These are phyloP conservation scores for Lignosus rhinocerotis DNA, from an alignment of 1,284 basidiomycete genomes.

Conservation along the genomic window DNA sequence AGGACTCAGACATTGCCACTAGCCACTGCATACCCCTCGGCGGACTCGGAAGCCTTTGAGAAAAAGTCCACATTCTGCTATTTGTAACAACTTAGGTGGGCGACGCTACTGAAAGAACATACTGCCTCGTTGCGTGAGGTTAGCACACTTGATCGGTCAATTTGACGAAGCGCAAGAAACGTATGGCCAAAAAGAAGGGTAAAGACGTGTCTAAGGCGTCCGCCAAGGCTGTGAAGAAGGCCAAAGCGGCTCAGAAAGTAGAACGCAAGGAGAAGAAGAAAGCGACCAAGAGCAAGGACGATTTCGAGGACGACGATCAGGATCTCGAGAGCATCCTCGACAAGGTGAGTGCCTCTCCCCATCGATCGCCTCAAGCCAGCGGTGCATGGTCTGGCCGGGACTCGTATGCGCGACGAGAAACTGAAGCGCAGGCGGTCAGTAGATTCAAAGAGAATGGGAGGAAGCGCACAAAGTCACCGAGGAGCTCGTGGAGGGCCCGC, in stretches of 20 bases:
- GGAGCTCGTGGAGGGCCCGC: slow-evolving; percentile 77
- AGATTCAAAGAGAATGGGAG: slow-evolving; percentile 79
- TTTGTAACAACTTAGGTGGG: too few relatives aligned
- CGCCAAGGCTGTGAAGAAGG: slow-evolving; percentile 72
- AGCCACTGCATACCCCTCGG: too few relatives aligned
- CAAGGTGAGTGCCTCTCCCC: slow-evolving; percentile 45
- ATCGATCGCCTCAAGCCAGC: slow-evolving; percentile 2
- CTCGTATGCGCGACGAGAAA: neutral
- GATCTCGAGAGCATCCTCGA: slow-evolving; percentile 83
- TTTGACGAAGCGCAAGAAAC: too few relatives aligned
- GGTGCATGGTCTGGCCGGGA: neutral
- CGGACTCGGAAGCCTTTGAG: too few relatives aligned
- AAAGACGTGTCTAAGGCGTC: slow-evolving; percentile 44
- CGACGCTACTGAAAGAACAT: too few relatives aligned
- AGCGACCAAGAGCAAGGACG: slow-evolving; percentile 46
- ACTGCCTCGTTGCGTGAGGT: too few relatives aligned
- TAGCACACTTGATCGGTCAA: too few relatives aligned
- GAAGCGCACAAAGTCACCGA: slow-evolving; percentile 72
- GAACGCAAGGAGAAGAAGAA: slow-evolving; percentile 75
- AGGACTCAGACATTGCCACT: too few relatives aligned
- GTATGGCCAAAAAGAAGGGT: slow-evolving; percentile 51
- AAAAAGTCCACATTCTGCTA: too few relatives aligned
- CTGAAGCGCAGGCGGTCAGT: slow-evolving; percentile 34
- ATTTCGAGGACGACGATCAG: slow-evolving; percentile 60
- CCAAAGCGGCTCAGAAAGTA: slow-evolving; percentile 66